phyloP scores from a whole-genome alignment of 2,329 filamentous ascomycete species.

The Aureobasidium mangrovei region DNA sequence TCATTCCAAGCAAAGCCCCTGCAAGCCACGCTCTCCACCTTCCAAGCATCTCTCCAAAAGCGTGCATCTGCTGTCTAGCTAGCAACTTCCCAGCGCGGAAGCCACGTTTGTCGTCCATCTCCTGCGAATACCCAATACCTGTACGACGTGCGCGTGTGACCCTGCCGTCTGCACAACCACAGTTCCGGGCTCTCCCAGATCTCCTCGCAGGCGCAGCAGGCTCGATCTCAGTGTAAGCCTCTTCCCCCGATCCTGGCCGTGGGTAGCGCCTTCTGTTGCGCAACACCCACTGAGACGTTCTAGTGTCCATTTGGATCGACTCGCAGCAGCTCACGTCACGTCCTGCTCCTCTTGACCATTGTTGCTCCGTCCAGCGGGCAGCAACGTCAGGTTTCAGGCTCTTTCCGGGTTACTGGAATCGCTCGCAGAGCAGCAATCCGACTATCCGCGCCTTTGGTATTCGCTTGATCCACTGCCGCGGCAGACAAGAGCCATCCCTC shows the following conservation, averaged over 20 bases:
- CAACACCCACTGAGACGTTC: conserved; percentile 33
- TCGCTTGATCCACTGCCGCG: neutral
- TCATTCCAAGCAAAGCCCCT: conserved; percentile 13
- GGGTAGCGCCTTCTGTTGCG: conserved; percentile 29
- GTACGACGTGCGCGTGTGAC: conserved; percentile 21
- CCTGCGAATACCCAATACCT: conserved; percentile 6
- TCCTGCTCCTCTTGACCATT: conserved; percentile 3
- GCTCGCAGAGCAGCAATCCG: neutral
- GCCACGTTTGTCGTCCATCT: conserved; percentile 4
- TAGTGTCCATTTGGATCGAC: conserved; percentile 35
- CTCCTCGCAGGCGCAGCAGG: conserved; percentile 21
- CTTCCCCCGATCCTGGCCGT: conserved; percentile 25
- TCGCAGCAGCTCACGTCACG: conserved; percentile 37
- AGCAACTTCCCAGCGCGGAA: conserved; percentile 10
- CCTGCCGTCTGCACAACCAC: conserved; percentile 38
- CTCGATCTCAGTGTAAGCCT: conserved; percentile 13
- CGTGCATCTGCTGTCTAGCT: conserved; percentile 11
- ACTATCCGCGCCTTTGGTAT: conserved; percentile 6
- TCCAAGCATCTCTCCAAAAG: conserved; percentile 14
- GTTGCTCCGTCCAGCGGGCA: conserved; percentile 18
- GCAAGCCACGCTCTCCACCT: conserved; percentile 14
- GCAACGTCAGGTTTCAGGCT: conserved; percentile 20
- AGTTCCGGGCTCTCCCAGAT: conserved; percentile 34
- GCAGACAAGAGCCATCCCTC: neutral
- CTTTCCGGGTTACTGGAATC: conserved; percentile 13